Evolutionary conservation across 257 asterid genomes (phyloP), one percentile per base, ranked within the genome.

Genomic region (Mitragyna speciosa): DNA sequence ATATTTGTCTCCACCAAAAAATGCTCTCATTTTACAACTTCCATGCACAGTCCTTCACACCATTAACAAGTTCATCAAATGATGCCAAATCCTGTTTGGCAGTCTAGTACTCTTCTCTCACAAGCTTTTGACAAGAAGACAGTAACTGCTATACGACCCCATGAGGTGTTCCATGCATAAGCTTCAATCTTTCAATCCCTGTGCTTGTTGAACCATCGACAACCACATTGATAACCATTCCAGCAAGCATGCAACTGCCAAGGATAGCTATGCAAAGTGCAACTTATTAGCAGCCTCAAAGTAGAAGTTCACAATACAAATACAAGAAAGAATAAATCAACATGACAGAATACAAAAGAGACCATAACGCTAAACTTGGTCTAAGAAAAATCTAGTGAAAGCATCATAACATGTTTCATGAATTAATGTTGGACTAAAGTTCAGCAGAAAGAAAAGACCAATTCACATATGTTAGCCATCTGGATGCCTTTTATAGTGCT

Each of bases 391-490:
- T 59, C 65, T 66, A 66, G 12, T 66, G 2, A 6, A 39, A 28
- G 52, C 17, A n/a, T 2, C 22, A 10, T 56, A 17, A 7, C 22
- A 39, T n/a, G 59, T 16, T 78, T 54, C 22, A 7, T 2, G 41
- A 73, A 63, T 65, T 51, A 20, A 30, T 28, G 2, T 19, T 49
- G 47, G 8, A 67, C 6, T n/a, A 12, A 54, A 45, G 41, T 36
- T 36, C 43, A 56, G 10, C 41, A 20, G 31, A 77, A 15, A 59
- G 28, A 71, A 52, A n/a, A 45, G 30, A 71, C 61, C 28, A 80
- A 89, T 97, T 94, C 88, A 94, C 99, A 67, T 92, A 82, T 88
- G 92, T 89, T 92, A 96, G 79, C 98, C 99, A 91, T 96, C 97
- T 66, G 97, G 99, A 86, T 91, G 94, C 91, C 95, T 89, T 89